phyloP scores from a whole-genome alignment of 2,329 filamentous ascomycete genomes.

The Calonectria pauciramosa region DNA sequence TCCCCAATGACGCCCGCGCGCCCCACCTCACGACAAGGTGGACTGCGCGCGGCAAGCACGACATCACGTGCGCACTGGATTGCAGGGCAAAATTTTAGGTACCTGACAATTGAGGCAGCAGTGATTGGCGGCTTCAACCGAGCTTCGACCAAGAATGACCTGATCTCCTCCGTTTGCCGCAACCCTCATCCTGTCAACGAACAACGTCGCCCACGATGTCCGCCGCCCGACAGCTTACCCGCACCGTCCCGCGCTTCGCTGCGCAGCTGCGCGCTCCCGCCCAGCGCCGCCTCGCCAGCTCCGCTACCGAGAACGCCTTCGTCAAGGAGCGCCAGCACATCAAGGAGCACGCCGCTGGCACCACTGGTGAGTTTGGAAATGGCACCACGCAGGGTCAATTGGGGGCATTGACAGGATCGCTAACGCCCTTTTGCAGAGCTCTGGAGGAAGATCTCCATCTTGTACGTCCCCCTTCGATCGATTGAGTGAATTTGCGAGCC shows the following conservation, averaged over 20 bases:
- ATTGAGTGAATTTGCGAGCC: conserved; percentile 46
- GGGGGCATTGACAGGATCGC: conserved; percentile 35
- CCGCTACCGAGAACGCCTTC: conserved; percentile 89
- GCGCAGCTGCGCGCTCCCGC: conserved; percentile 70
- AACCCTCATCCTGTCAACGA: conserved; percentile 42
- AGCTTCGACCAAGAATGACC: conserved; percentile 52
- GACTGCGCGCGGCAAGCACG: conserved; percentile 43
- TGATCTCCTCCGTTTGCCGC: conserved; percentile 49
- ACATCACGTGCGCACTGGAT: conserved; percentile 46
- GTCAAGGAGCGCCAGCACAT: conserved; percentile 91
- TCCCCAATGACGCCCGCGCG: conserved; percentile 5
- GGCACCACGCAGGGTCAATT: conserved; percentile 34
- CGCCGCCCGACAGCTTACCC: conserved; percentile 72
- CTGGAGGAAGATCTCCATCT: conserved; percentile 96
- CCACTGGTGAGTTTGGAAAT: conserved; percentile 76
- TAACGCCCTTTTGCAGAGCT: conserved; percentile 73
- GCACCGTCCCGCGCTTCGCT: conserved; percentile 73
- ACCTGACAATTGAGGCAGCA: conserved; percentile 51
- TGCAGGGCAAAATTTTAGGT: conserved; percentile 20
- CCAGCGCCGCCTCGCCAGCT: conserved; percentile 81
- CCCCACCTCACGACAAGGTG: conserved; percentile 27
- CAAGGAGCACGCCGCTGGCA: conserved; percentile 89
- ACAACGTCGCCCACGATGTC: conserved; percentile 67
- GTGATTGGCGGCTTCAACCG: conserved; percentile 49
- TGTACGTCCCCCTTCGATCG: conserved; percentile 72